Percentiles rank a stretch among this genome's conserved stretches.
Conservation (phyloP, 2,329 filamentous ascomycete species). For the Claviceps monticola region DNA sequence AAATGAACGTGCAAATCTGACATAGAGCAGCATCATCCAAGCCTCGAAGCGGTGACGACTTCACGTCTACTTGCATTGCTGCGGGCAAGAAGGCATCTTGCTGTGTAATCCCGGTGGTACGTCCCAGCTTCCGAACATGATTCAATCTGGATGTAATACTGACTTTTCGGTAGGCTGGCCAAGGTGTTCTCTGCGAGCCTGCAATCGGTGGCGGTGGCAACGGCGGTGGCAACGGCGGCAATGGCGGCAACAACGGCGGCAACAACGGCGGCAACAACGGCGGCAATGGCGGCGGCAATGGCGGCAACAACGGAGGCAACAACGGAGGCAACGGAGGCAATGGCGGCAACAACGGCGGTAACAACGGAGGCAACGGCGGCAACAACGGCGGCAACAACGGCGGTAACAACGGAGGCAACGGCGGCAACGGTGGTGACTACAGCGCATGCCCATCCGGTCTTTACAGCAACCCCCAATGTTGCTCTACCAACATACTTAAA, state of each 20-base stretch:
- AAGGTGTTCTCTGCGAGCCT: not conserved
- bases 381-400: too few species aligned
- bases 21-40: not conserved
- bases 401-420: too few species aligned
- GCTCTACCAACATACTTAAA: slow-evolving; percentile 32
- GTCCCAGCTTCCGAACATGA: not conserved
- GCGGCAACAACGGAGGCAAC: not conserved
- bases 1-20: not conserved
- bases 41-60: slow-evolving; percentile 1
- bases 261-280: not conserved
- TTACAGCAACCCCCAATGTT: slow-evolving; percentile 27
- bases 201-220: not conserved
- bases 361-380: too few species aligned
- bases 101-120: slow-evolving; percentile 7
- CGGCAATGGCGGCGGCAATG: too few species aligned
- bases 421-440: not conserved
- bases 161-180: not conserved
- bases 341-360: too few species aligned
- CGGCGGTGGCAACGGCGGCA: not conserved
- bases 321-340: too few species aligned
- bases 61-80: slow-evolving; percentile 3
- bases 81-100: slow-evolving; percentile 3
- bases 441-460: slow-evolving; percentile 10
- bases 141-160: not conserved
- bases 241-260: not conserved